Evolutionary conservation across 2,329 filamentous ascomycete genomes (phyloP).

Genomic region (Volutella citrinella): DNA sequence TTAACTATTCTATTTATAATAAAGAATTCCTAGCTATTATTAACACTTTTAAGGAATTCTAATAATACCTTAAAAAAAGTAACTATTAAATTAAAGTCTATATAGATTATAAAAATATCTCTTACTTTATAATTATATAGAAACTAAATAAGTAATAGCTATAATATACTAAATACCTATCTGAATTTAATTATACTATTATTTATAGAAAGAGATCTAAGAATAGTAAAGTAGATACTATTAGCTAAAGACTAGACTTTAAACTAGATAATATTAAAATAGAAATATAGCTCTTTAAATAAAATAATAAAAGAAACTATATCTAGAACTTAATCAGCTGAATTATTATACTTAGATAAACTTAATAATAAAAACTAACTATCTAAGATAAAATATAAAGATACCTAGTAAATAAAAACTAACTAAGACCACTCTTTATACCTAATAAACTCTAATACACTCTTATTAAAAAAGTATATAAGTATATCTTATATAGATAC

Average conservation of each 20-base stretch:
- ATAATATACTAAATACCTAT: not conserved
- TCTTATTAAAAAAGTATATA: too few relatives aligned
- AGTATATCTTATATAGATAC: too few relatives aligned
- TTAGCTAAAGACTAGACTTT: not conserved
- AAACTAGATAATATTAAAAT: not conserved
- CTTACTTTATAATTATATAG: not conserved
- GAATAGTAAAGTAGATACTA: not conserved
- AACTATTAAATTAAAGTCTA: not conserved
- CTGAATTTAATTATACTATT: not conserved
- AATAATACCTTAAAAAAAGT: not conserved
- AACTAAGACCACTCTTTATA: too few relatives aligned
- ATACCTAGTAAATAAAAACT: too few relatives aligned
- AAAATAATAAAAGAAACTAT: not conserved
- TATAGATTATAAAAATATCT: not conserved
- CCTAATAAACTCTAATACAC: too few relatives aligned
- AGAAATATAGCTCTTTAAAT: not conserved
- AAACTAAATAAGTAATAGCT: not conserved
- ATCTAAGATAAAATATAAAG: too few relatives aligned
- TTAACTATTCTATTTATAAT: not conserved
- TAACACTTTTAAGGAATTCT: not conserved
- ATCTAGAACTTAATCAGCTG: too few relatives aligned
- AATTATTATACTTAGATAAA: too few relatives aligned
- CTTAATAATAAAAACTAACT: too few relatives aligned
- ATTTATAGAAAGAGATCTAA: not conserved
- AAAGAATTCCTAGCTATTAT: conserved; percentile 1